Evolutionary conservation across 108 stramenopile species (phyloP).

Genomic region (Discostella pseudostelligera): DNA sequence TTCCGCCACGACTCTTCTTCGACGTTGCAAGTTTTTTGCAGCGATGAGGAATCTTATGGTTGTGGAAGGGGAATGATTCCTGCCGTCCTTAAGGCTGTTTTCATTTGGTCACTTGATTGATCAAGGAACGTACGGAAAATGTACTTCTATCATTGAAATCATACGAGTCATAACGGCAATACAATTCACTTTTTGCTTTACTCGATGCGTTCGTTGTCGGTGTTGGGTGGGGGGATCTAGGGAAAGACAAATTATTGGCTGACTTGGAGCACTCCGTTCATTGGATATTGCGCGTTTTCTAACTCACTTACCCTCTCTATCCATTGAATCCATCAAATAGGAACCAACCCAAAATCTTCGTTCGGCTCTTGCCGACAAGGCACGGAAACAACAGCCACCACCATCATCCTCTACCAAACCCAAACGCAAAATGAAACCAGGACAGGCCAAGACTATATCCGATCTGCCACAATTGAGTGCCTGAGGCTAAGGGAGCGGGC

Average conservation of each 20-base stretch:
- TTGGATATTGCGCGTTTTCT: too few relatives aligned
- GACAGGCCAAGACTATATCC: conserved; percentile 81
- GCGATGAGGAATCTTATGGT: not conserved
- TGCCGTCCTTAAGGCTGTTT: conserved; percentile 68
- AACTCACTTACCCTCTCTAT: too few relatives aligned
- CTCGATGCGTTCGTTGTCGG: not conserved
- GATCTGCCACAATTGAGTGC: conserved; percentile 83
- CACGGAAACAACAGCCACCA: conserved; percentile 43
- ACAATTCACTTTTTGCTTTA: conserved; percentile 24
- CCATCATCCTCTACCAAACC: conserved; percentile 37
- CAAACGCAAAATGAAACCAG: conserved; percentile 76
- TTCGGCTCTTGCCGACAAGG: conserved; percentile 80
- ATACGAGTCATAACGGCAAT: conserved; percentile 71
- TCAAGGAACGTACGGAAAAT: conserved; percentile 54
- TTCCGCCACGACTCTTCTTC: conserved; percentile 2
- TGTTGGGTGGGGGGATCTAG: not conserved
- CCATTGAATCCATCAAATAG: conserved; percentile 4
- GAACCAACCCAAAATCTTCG: conserved; percentile 69
- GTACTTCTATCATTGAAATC: conserved; percentile 65
- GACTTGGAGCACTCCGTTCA: too few relatives aligned
- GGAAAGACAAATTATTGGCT: not conserved
- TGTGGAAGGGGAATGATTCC: conserved; percentile 9
- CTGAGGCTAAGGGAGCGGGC: conserved; percentile 83
- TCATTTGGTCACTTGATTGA: conserved; percentile 25
- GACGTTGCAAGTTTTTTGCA: conserved; percentile 31